Evolutionary conservation across 2,329 filamentous ascomycete species (phyloP), one percentile per base, ranked within the genome.

Genomic region (Diplodia corticola): DNA sequence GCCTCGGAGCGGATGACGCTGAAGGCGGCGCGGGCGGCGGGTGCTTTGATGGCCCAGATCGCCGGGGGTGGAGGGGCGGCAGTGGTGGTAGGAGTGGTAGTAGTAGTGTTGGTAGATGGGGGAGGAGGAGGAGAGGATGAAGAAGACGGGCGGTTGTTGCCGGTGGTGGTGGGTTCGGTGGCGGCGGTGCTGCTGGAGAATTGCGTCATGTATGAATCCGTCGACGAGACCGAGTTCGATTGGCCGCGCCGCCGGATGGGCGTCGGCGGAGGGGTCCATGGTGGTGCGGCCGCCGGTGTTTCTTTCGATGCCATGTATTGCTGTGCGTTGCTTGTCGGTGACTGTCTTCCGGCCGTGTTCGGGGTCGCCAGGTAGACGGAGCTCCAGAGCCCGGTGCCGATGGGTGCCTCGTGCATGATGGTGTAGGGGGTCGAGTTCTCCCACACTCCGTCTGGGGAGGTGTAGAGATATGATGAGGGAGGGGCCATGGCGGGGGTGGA

Each of bases 341-440:
- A n/a, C 26, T 53, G 44, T 20, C n/a, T 44, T 26, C 40, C 55
- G 7, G 46, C 30, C 13, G 28, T 63, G n/a, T 9, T 40, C 30
- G 37, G 63, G 24, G 30, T 70, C 6, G 74, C 76, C 6, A 75
- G 69, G 67, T 75, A 78, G 0, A 78, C 76, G 69, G 77, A 72
- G 65, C 76, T 77, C 76, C 76, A 78, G 17, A 72, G 68, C 12
- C 76, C 76, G 17, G 69, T 70, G 17, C 76, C 76, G 13, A 78
- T 72, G 3, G 69, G 51, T 1, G 70, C 44, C 69, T 74, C 66
- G 72, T 75, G 22, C 37, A 73, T 69, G 4, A 70, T 68, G 49
- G 44, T 20, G 22, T 65, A 65, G 4, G 51, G 26, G 5, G 54
- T 59, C 5, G 63, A 28, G 33, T 57, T 65, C 33, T 65, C 63